Conservation (phyloP, 148 eudicot species). For the Oxyria digyna region DNA sequence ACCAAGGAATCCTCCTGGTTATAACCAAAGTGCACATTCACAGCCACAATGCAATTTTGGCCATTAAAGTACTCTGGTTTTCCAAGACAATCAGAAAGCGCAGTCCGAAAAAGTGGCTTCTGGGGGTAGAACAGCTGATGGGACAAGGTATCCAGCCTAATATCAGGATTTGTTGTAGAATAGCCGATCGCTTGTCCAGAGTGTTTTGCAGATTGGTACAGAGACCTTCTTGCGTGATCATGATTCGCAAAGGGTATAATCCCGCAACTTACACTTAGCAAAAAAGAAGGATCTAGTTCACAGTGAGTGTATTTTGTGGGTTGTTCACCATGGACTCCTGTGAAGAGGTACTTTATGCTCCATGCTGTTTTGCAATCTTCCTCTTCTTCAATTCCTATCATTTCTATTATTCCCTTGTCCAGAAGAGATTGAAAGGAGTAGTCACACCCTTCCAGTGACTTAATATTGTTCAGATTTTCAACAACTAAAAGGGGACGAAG, state of each 20-base stretch:
- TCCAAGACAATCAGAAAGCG: slow-evolving; percentile 70
- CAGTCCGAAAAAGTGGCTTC: slow-evolving; percentile 65
- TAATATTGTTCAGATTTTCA: slow-evolving; percentile 50
- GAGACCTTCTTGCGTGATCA: slow-evolving; percentile 86
- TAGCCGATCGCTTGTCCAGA: slow-evolving; percentile 89
- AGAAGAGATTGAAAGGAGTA: slow-evolving; percentile 56
- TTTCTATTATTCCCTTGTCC: slow-evolving; percentile 63
- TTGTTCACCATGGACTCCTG: slow-evolving; percentile 28
- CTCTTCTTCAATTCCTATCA: slow-evolving; percentile 87
- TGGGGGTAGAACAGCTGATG: slow-evolving; percentile 89
- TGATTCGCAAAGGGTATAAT: slow-evolving; percentile 87
- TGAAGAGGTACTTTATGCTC: slow-evolving; percentile 61
- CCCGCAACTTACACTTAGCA: slow-evolving; percentile 78
- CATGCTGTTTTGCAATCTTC: slow-evolving; percentile 89
- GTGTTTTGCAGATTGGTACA: slow-evolving; percentile 86
- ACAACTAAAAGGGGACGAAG: slow-evolving; percentile 84
- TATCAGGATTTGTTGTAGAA: slow-evolving; percentile 65
- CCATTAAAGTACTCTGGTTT: slow-evolving; percentile 79
- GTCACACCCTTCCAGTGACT: slow-evolving; percentile 48
- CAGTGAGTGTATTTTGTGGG: slow-evolving; percentile 64
- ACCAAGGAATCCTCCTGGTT: slow-evolving; percentile 96
- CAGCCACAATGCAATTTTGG: slow-evolving; percentile 94
- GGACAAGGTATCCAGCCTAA: slow-evolving; percentile 65
- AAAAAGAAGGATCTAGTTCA: slow-evolving; percentile 83
- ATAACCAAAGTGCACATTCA: slow-evolving; percentile 85